Percentiles rank a stretch among this genome's conserved stretches.
phyloP scores from a whole-genome alignment of 345 rosid genomes.

The Lumnitzera littorea region DNA sequence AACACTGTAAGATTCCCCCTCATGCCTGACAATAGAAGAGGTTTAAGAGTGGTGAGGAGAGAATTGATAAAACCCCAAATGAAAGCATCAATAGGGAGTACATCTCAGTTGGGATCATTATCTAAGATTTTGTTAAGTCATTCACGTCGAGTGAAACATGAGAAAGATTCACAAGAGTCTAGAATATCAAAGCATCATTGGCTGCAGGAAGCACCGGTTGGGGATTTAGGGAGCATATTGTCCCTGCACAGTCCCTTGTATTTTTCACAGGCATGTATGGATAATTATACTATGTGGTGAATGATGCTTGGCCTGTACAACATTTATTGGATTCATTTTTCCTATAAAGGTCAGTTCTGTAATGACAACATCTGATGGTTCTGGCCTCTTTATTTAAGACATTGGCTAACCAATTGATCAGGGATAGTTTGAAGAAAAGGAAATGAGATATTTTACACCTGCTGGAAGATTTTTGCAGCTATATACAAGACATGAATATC shows the following conservation, averaged over 20 bases:
- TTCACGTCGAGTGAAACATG: slow-evolving; percentile 3
- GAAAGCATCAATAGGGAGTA: slow-evolving; percentile 13
- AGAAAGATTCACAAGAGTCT: slow-evolving; percentile 14
- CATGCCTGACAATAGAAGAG: slow-evolving; percentile 14
- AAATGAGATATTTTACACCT: too few species aligned
- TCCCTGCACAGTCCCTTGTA: slow-evolving; percentile 39
- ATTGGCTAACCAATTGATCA: not conserved
- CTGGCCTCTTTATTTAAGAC: not conserved
- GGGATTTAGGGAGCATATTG: slow-evolving; percentile 38
- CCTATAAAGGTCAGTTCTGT: slow-evolving; percentile 15
- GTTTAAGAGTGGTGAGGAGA: slow-evolving; percentile 33
- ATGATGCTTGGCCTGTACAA: not conserved
- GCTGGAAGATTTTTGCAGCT: too few species aligned
- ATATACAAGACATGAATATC: too few species aligned
- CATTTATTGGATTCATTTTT: slow-evolving; percentile 1
- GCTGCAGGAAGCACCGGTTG: slow-evolving; percentile 30
- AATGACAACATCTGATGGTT: slow-evolving; percentile 6
- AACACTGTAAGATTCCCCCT: slow-evolving; percentile 34
- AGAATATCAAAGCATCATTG: slow-evolving; percentile 14
- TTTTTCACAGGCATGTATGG: slow-evolving; percentile 18
- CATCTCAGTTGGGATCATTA: slow-evolving; percentile 37
- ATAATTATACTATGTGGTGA: slow-evolving; percentile 10
- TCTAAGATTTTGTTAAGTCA: slow-evolving; percentile 24
- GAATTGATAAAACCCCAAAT: slow-evolving; percentile 18
- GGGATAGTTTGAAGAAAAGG: too few species aligned